phyloP scores from a whole-genome alignment of 2,329 filamentous ascomycete species.

The Arachnomyces sp. region DNA sequence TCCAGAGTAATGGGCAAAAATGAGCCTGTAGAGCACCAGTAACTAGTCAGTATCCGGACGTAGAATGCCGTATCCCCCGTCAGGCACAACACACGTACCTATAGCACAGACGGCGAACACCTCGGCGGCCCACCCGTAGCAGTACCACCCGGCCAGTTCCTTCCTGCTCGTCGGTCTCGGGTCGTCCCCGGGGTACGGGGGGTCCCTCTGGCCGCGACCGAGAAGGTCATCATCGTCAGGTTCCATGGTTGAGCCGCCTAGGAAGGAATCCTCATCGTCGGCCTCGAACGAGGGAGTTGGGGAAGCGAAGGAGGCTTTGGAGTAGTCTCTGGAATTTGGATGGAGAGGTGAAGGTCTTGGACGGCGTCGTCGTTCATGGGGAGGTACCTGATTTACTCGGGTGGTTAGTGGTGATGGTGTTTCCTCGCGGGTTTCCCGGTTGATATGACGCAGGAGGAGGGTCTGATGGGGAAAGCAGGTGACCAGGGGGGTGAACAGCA shows the following conservation, averaged over 20 bases:
- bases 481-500: no score
- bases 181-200: slow-evolving; percentile 74
- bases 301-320: slow-evolving; percentile 51
- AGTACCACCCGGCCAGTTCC: slow-evolving; percentile 91
- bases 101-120: slow-evolving; percentile 90
- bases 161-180: slow-evolving; percentile 76
- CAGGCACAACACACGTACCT: slow-evolving; percentile 35
- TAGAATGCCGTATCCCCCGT: background rate
- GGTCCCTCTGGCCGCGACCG: slow-evolving; percentile 21
- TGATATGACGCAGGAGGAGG: no score
- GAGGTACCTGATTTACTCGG: slow-evolving; percentile 16
- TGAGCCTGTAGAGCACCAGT: slow-evolving; percentile 51
- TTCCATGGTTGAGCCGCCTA: slow-evolving; percentile 39
- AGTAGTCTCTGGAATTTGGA: slow-evolving; percentile 17
- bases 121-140: slow-evolving; percentile 92
- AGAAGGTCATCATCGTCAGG: slow-evolving; percentile 59
- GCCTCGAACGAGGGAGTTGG: slow-evolving; percentile 57
- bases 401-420: background rate
- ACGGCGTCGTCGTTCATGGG: slow-evolving; percentile 12
- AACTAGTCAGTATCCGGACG: background rate
- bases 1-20: slow-evolving; percentile 96
- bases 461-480: no score
- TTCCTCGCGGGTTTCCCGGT: background rate
- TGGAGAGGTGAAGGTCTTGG: no score
- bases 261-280: slow-evolving; percentile 57